Evolutionary conservation across 306 rosid species (phyloP), one percentile per base, ranked within the genome.

Genomic region (Fragaria vesca): DNA sequence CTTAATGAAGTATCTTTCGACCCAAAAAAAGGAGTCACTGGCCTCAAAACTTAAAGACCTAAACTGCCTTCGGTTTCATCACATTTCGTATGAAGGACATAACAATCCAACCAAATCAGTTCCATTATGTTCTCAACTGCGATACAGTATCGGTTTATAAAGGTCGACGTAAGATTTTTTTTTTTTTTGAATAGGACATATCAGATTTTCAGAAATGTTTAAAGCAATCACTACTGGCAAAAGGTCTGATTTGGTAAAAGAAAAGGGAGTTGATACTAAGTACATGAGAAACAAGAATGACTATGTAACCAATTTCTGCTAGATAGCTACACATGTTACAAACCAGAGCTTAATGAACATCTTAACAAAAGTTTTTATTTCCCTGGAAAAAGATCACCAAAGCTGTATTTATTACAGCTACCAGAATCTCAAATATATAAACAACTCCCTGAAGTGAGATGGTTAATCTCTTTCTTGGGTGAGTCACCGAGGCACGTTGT

Each of bases 401-500:
- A 76, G 69, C 79, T 17, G 84, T 46, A 71, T 24, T 76, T 71
- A 80, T 84, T 85, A 85, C 88, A 87, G 76, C 87, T 74, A 83
- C 76, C 2, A 26, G 78, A 18, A 75, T 79, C 90, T 85, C 89
- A 71, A 79, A 24, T 48, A 63, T 83, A 86, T 86, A 83, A 85
- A 83, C 69, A 85, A 83, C 69, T 80, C 78, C 86, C 84, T 81
- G 32, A 52, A 60, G 81, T 51, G 83, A 82, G 85, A 73, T 21
- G 69, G 72, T 55, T 24, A 71, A 24, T 82, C 87, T 79, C 91
- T 83, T 86, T 85, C 72, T 66, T 76, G 68, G 83, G n/a, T 76
- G 79, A 66, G 79, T 74, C 87, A 87, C 74, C 63, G 80, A 74
- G 78, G 71, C 42, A 4, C 84, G 66, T 83, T 68, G 17, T 65